These are phyloP conservation scores for Dispira parvispora DNA, from an alignment of 192 early-diverging fungal species.

Conservation along the genomic window DNA sequence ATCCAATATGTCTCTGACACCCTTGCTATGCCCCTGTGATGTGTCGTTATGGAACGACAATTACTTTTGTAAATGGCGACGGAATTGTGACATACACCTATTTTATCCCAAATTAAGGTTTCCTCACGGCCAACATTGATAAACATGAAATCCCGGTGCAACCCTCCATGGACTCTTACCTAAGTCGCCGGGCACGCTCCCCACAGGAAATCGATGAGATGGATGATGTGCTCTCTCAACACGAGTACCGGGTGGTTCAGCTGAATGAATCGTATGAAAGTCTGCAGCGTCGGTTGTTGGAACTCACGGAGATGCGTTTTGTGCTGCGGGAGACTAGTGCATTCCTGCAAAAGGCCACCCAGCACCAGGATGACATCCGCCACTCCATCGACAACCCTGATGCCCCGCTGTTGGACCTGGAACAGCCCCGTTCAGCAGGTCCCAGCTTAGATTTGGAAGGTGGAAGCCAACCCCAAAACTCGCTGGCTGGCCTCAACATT, in stretches of 20 bases:
- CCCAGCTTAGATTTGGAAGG: conserved; percentile 18
- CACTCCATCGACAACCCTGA: conserved; percentile 29
- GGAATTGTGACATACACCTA: too few species aligned
- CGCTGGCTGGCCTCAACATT: conserved; percentile 28
- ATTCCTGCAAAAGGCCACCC: conserved; percentile 59
- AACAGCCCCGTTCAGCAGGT: conserved; percentile 20
- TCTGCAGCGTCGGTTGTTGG: conserved; percentile 73
- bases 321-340: conserved; percentile 74
- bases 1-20: too few species aligned
- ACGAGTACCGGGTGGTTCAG: conserved; percentile 65
- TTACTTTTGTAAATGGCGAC: too few species aligned
- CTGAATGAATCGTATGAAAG: conserved; percentile 79
- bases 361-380: conserved; percentile 22
- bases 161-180: conserved; percentile 24
- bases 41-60: too few species aligned
- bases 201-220: conserved; percentile 91
- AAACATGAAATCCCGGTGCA: conserved; percentile 51
- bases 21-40: too few species aligned
- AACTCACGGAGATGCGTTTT: conserved; percentile 77
- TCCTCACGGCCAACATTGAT: conserved; percentile 61
- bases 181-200: conserved; percentile 42
- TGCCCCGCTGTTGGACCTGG: conserved; percentile 2
- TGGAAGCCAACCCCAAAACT: conserved; percentile 7
- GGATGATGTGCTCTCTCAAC: conserved; percentile 57
- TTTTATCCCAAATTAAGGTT: conserved; percentile 31